These are phyloP conservation scores for Neoscytalidium dimidiatum DNA, from an alignment of 2,329 filamentous ascomycete species.

Conservation along the genomic window DNA sequence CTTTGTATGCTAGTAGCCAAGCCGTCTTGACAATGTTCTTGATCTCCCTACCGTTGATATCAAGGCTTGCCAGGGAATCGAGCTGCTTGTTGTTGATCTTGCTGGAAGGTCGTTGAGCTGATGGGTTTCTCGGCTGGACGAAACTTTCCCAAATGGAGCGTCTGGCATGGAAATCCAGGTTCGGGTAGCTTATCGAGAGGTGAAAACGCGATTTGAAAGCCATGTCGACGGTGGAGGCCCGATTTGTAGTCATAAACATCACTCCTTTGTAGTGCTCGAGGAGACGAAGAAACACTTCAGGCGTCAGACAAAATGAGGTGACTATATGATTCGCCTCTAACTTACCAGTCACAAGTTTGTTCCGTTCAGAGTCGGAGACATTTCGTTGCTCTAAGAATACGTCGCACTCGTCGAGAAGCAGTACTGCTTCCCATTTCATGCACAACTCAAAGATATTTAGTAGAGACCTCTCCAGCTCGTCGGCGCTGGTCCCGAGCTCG, in stretches of 20 bases:
- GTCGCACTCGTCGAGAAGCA: constrained; percentile 17
- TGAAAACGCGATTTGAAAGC: constrained; percentile 17
- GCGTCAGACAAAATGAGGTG: neutral
- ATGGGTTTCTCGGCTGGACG: too few species aligned
- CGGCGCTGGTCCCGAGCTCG: constrained; percentile 23
- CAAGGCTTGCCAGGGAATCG: neutral
- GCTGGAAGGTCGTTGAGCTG: neutral
- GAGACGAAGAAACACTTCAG: constrained; percentile 19
- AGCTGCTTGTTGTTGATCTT: neutral
- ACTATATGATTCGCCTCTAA: neutral
- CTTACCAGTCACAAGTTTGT: constrained; percentile 25
- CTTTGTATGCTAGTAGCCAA: constrained; percentile 3
- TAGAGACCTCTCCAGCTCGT: constrained; percentile 20
- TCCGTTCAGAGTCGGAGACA: constrained; percentile 23
- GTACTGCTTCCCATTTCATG: constrained; percentile 3
- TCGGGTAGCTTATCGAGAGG: constrained; percentile 12
- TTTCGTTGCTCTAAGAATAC: constrained; percentile 25
- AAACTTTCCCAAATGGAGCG: neutral
- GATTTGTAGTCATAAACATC: constrained; percentile 38
- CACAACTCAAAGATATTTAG: constrained; percentile 21
- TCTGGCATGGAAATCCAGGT: neutral
- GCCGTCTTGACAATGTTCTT: constrained; percentile 1
- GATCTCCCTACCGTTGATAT: neutral
- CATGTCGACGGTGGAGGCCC: constrained; percentile 30
- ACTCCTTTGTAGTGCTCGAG: constrained; percentile 25